Base-by-base conservation (phyloP, 202 grass and related monocot genomes). In the Panicum virgatum region DNA sequence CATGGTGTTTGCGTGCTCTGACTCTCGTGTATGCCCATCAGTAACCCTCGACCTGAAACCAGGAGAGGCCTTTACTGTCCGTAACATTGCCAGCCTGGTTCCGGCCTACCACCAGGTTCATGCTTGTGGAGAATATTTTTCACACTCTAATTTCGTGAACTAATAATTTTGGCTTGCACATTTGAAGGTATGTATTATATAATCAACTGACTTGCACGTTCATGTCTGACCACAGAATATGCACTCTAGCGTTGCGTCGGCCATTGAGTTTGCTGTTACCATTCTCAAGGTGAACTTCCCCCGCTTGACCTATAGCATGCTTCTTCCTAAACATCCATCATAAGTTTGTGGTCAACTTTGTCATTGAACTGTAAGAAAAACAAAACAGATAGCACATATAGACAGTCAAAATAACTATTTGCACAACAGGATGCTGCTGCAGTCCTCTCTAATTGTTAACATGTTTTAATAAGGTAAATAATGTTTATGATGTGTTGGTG, bases 1-100 rank as follows among this genome's bases (percentile, higher is more conserved):
- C 78, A 89, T 92, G 94, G 89, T 97, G 84, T 97, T 97, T 39
- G 88, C 91, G 9, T 97, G 91, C 38, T 65, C 94, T 19, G 94
- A 92, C 45, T 94, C 86, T 0, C 94, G 89, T 19, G 89, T 94
- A 64, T 97, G 91, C 88, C 94, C 89, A 39, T 94, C 88, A n/a
- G 84, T 94, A 65, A 85, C 73, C 42, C 77, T 97, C 18, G 75
- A 70, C 19, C 83, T 94, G 70, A 57, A 92, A 43, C 94, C 94
- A 12, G 94, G 94, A 48, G 92, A 97, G 82, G 92, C 91, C 53
- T 97, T 97, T 73, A 83, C 84, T 42, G 77, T 97, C 36, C 90
- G 88, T 6, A 97, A 94, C 80, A 84, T 94, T 54, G 91, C 92
- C 20, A 57, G 81, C 69, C 88, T 97, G 69, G 88, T 97, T 14